These are phyloP conservation scores for Actinidia polygama DNA, from an alignment of 179 eudicot genomes.

Conservation along the genomic window DNA sequence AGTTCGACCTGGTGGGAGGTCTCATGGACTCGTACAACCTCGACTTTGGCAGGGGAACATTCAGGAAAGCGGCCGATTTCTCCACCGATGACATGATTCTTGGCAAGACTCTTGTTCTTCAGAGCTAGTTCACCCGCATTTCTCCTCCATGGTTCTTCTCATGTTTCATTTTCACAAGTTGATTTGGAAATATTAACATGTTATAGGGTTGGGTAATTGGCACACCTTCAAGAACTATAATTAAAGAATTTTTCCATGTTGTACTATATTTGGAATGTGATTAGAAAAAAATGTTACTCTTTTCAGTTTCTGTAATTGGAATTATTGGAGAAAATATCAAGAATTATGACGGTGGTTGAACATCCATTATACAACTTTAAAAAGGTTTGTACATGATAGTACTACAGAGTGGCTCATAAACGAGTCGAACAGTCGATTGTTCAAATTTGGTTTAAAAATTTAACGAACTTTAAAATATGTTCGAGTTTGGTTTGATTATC, in stretches of 20 bases:
- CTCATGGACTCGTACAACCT: conserved; percentile 88
- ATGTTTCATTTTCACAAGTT: background rate
- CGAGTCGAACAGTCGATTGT: no score
- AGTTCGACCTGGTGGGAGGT: conserved; percentile 79
- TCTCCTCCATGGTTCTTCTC: background rate
- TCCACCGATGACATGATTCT: conserved; percentile 88
- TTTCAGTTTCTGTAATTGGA: background rate
- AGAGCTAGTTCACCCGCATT: conserved; percentile 28
- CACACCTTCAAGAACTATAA: background rate
- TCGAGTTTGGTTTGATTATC: no score
- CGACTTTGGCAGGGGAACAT: conserved; percentile 90
- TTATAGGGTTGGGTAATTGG: background rate
- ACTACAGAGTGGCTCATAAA: no score
- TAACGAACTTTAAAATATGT: no score
- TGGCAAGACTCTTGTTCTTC: conserved; percentile 75
- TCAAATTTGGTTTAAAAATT: no score
- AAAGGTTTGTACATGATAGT: no score
- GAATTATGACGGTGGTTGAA: no score
- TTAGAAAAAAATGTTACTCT: background rate
- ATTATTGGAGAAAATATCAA: no score
- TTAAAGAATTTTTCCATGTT: background rate
- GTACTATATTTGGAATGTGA: background rate
- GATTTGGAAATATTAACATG: background rate
- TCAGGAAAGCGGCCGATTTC: conserved; percentile 89
- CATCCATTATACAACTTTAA: no score